A percentile compares a stretch with the other conserved stretches of the same genome.
phyloP scores from a whole-genome alignment of 2,329 filamentous ascomycete species.

The Penicillium corylophilum region DNA sequence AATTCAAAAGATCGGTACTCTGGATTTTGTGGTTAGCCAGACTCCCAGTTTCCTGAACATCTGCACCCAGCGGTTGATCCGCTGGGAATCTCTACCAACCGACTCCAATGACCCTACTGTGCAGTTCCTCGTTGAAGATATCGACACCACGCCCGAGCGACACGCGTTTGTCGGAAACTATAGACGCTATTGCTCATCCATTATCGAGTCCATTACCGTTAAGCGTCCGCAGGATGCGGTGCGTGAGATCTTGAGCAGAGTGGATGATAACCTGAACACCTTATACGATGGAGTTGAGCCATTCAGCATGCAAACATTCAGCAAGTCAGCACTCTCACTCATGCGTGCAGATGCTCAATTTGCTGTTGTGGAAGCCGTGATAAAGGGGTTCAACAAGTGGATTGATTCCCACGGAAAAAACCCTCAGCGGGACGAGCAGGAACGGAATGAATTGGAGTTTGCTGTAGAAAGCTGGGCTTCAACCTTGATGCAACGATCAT shows the following conservation, averaged over 20 bases:
- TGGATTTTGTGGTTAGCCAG: constrained; percentile 57
- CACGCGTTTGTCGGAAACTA: constrained; percentile 97
- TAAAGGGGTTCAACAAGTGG: constrained; percentile 90
- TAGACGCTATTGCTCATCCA: constrained; percentile 79
- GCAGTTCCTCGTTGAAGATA: constrained; percentile 84
- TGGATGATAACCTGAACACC: constrained; percentile 70
- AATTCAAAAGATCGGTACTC: constrained; percentile 65
- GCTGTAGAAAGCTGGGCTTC: constrained; percentile 43
- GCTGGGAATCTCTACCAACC: constrained; percentile 83
- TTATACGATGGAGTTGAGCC: constrained; percentile 69
- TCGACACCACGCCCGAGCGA: constrained; percentile 88
- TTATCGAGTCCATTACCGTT: constrained; percentile 84
- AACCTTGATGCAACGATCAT: constrained; percentile 41
- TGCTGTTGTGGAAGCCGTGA: constrained; percentile 79
- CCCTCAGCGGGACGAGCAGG: constrained; percentile 49
- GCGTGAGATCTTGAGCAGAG: constrained; percentile 77
- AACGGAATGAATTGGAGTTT: constrained; percentile 39
- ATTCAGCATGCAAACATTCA: constrained; percentile 51
- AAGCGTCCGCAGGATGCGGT: constrained; percentile 82
- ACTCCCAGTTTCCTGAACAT: constrained; percentile 77
- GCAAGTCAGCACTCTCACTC: constrained; percentile 41
- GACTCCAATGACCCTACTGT: constrained; percentile 77
- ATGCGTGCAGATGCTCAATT: constrained; percentile 85
- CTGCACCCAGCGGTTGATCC: constrained; percentile 78
- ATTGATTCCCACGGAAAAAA: constrained; percentile 54